Evolutionary conservation across 83 land plant species (phyloP), one percentile per base, ranked within the genome.

Genomic region (Picea mariana): DNA sequence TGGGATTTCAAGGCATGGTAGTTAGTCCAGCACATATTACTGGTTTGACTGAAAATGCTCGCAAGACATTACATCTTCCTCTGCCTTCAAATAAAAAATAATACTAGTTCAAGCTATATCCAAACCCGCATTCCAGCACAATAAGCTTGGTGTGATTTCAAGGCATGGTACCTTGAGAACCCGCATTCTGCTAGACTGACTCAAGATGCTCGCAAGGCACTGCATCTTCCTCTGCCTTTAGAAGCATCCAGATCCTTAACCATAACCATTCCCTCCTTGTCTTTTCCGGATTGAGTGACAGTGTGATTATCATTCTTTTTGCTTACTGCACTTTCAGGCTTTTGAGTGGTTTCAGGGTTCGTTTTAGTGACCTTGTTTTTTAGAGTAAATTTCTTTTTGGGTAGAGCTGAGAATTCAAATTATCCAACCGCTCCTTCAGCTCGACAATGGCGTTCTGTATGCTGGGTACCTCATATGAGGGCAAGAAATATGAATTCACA

Each of bases 371-470:
- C 9, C 81, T 92, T 95, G 83, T 85, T 87, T 73, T 86, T 87
- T 82, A 97, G 95, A 8, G 99, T 84, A 87, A 97, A 97, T 75
- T 91, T 97, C 88, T 92, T 97, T 75, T 87, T 92, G 0, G 99
- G 98, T 21, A 94, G 52, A 93, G 66, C 81, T 90, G 83, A 17
- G 86, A 67, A 40, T 67, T 81, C 62, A 84, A 82, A 34, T 60
- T 58, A 31, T 88, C 93, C 24, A 95, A 77, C 71, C 86, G 55
- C 65, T 90, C 88, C 27, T 85, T 92, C 80, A 97, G 87, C 47
- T 85, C 89, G 2, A 90, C 62, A 65, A 97, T 78, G 64, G 93
- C 26, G 61, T 95, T 84, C 66, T 91, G 91, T 2, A 92, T 84
- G 16, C 94, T 81, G 15, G 93, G 94, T 23, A 93, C 89, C 49